Percentiles rank a stretch among this genome's conserved stretches.
Conservation (phyloP, 768 basidiomycete genomes). For the Lactarius vividus region DNA sequence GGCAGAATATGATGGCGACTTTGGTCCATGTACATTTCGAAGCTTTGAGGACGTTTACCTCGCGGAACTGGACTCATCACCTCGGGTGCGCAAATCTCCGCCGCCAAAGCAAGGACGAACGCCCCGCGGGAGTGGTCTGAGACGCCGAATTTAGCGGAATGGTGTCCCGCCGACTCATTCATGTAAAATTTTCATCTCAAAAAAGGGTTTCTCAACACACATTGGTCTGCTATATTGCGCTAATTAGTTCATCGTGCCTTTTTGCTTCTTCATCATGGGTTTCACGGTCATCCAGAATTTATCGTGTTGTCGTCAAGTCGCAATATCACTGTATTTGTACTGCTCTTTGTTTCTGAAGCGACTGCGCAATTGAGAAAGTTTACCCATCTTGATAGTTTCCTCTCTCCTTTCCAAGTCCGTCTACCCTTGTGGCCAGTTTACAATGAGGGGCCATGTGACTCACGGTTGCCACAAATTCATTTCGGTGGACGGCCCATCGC, state of each 20-base stretch:
- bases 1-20: constrained; percentile 45
- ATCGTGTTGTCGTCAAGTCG: neutral
- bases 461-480: neutral
- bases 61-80: constrained; percentile 43
- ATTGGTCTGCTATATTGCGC: neutral
- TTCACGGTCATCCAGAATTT: neutral
- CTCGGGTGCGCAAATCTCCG: constrained; percentile 15
- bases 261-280: neutral
- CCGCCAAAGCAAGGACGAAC: constrained; percentile 7
- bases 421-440: neutral
- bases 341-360: constrained; percentile 6
- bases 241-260: neutral
- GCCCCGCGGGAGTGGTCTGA: constrained; percentile 1
- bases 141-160: constrained; percentile 1
- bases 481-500: neutral
- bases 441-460: neutral
- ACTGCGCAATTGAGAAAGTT: neutral
- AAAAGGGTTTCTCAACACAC: constrained; percentile 5
- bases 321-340: constrained; percentile 26
- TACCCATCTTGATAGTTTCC: neutral
- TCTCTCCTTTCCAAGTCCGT: neutral
- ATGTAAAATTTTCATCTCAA: neutral
- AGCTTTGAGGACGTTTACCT: constrained; percentile 35
- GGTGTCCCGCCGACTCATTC: neutral
- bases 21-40: constrained; percentile 38